Evolutionary conservation across 352 stramenopile species (phyloP).

Genomic region (Blastocystis sp.): DNA sequence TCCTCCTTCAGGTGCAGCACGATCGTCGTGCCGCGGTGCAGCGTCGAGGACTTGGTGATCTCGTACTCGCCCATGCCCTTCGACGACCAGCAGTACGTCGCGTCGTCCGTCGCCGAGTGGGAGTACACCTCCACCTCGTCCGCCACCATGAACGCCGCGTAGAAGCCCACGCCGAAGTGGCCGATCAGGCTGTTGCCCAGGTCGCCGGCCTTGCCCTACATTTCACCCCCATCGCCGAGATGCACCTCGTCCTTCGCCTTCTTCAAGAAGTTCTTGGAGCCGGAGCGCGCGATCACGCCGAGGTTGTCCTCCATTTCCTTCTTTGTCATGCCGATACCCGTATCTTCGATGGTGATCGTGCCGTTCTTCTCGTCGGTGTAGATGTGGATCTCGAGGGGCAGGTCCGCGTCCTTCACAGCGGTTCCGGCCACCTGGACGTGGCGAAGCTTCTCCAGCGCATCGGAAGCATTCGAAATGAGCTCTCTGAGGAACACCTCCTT

Average conservation of each 20-base stretch:
- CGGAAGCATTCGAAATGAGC: slow-evolving; percentile 95
- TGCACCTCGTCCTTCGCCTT: slow-evolving; percentile 78
- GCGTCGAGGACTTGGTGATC: slow-evolving; percentile 76
- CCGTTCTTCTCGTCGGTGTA: slow-evolving; percentile 87
- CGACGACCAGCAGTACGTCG: slow-evolving; percentile 77
- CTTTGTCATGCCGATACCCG: slow-evolving; percentile 94
- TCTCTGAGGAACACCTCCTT: slow-evolving; percentile 98
- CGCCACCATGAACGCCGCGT: slow-evolving; percentile 97
- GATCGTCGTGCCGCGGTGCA: slow-evolving; percentile 88
- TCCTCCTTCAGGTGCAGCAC: slow-evolving; percentile 94
- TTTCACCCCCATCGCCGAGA: background rate
- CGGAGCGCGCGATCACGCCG: slow-evolving; percentile 94
- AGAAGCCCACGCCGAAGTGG: slow-evolving; percentile 99
- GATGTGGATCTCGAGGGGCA: slow-evolving; percentile 92
- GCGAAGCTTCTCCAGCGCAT: slow-evolving; percentile 96
- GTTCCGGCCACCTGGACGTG: slow-evolving; percentile 81
- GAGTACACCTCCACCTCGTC: slow-evolving; percentile 88
- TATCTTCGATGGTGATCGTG: slow-evolving; percentile 95
- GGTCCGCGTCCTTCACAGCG: slow-evolving; percentile 78
- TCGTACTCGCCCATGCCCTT: slow-evolving; percentile 79
- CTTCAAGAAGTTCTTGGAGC: slow-evolving; percentile 92
- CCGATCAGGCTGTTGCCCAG: slow-evolving; percentile 81
- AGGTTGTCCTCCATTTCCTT: slow-evolving; percentile 93
- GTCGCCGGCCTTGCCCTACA: slow-evolving; percentile 72
- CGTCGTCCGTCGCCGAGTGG: slow-evolving; percentile 70